phyloP scores from a whole-genome alignment of 176 grass and related monocot species.

The Oryza punctata region DNA sequence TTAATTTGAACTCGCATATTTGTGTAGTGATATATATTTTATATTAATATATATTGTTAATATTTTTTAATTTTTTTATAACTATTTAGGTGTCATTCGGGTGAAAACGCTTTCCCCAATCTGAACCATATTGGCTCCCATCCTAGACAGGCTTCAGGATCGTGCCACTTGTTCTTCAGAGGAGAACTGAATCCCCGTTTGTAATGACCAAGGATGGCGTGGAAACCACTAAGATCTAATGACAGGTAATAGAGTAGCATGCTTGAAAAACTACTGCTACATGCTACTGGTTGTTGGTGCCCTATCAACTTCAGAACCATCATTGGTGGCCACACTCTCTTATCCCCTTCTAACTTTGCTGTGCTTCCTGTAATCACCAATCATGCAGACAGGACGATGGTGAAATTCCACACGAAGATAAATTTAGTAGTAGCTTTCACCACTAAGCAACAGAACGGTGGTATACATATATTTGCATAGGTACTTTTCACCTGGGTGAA shows the following conservation, averaged over 20 bases:
- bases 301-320: constrained; percentile 27
- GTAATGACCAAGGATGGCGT: constrained; percentile 37
- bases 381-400: constrained; percentile 7
- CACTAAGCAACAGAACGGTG: neutral
- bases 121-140: neutral
- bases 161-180: constrained; percentile 14
- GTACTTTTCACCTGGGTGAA: constrained; percentile 24
- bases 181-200: neutral
- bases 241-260: constrained; percentile 29
- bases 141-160: neutral
- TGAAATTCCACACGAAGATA: constrained; percentile 33
- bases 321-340: constrained; percentile 23
- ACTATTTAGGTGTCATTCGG: too few species aligned
- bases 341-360: constrained; percentile 19
- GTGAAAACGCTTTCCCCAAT: too few species aligned
- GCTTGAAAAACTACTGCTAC: constrained; percentile 13
- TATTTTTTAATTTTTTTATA: too few species aligned
- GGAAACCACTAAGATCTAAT: constrained; percentile 42
- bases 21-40: too few species aligned
- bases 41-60: too few species aligned
- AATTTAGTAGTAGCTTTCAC: constrained; percentile 7
- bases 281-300: constrained; percentile 19
- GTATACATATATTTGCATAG: neutral
- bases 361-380: constrained; percentile 16
- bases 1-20: too few species aligned